These are phyloP conservation scores for Ophidiomyces ophidiicola DNA, from an alignment of 2,329 filamentous ascomycete genomes.

Conservation along the genomic window DNA sequence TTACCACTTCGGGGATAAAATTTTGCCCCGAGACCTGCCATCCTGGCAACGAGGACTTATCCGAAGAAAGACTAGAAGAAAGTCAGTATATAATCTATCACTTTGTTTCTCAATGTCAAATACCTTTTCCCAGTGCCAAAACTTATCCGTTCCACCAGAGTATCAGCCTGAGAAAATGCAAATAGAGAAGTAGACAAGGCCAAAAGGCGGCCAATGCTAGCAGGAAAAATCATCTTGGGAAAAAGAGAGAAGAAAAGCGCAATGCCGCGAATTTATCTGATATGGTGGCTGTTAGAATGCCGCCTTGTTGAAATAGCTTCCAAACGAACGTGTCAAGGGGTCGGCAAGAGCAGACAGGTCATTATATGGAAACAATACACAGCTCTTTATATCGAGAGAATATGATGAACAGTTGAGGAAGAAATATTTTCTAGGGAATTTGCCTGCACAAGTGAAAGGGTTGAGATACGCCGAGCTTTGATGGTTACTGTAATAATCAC, in stretches of 20 bases:
- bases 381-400: background rate
- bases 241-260: conserved; percentile 9
- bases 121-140: conserved; percentile 62
- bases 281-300: background rate
- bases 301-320: background rate
- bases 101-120: conserved; percentile 9
- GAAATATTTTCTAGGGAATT: too few relatives aligned
- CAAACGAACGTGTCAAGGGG: background rate
- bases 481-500: too few relatives aligned
- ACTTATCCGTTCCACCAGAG: conserved; percentile 59
- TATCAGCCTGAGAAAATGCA: conserved; percentile 48
- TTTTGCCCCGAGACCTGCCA: conserved; percentile 45
- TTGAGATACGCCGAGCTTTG: conserved; percentile 3
- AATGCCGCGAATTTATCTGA: conserved; percentile 3
- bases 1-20: conserved; percentile 42
- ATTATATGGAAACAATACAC: background rate
- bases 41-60: conserved; percentile 40
- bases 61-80: conserved; percentile 47
- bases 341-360: background rate
- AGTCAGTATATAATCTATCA: background rate
- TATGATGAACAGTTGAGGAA: background rate
- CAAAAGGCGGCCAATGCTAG: conserved; percentile 31
- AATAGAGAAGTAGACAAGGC: conserved; percentile 35
- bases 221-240: conserved; percentile 13
- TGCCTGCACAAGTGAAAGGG: conserved; percentile 3